A percentile compares a stretch with the other conserved stretches of the same genome.
phyloP scores from a whole-genome alignment of 2,329 filamentous ascomycete genomes.

The Cladosporium austrohemisphaericum region DNA sequence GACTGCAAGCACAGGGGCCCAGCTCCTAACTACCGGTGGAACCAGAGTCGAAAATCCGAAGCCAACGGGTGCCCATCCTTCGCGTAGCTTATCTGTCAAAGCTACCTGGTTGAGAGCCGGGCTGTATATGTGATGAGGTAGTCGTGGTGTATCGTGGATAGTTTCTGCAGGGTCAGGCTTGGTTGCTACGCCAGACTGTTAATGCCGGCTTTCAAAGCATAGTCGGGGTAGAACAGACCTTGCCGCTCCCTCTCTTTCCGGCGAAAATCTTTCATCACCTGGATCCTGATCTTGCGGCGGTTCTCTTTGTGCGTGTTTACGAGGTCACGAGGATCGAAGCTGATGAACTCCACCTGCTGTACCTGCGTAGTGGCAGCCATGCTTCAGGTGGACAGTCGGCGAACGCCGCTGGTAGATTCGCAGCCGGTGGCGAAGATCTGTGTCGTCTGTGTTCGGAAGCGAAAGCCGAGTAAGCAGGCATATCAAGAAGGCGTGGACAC shows the following conservation, averaged over 20 bases:
- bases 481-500: too few species aligned
- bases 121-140: neutral
- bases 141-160: neutral
- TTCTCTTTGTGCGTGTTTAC: neutral
- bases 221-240: too few species aligned
- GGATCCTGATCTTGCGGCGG: neutral
- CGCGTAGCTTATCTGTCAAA: conserved; percentile 5
- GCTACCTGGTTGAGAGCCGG: conserved; percentile 8
- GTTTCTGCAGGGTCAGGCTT: too few species aligned
- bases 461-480: too few species aligned
- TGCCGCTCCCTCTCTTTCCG: conserved; percentile 11
- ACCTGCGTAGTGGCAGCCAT: too few species aligned
- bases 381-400: too few species aligned
- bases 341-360: conserved; percentile 9
- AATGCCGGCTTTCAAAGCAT: too few species aligned
- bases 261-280: conserved; percentile 9
- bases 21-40: neutral
- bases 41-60: conserved; percentile 8
- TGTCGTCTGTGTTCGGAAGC: too few species aligned
- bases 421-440: too few species aligned
- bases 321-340: neutral
- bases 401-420: too few species aligned
- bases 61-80: conserved; percentile 7
- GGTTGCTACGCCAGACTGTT: too few species aligned
- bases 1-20: conserved; percentile 1